Evolutionary conservation across 768 basidiomycete species (phyloP), one percentile per base, ranked within the genome.

Genomic region (Stropharia rugosoannulata): DNA sequence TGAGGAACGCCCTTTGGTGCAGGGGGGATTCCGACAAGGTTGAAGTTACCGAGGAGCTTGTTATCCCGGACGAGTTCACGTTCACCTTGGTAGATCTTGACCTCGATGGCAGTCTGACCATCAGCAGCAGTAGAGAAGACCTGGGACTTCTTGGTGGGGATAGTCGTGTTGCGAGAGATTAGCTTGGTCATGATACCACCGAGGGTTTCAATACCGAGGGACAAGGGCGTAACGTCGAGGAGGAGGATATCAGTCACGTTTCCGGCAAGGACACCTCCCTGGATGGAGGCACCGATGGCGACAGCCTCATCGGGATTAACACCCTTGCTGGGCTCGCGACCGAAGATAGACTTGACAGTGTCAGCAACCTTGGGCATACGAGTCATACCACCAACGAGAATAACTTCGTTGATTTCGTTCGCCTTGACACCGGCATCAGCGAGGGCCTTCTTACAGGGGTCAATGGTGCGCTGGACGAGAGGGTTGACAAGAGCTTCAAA

Each of bases 141-240:
- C 73, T 98, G 96, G 0, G 93, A 95, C 84, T 99, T 99, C 83
- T 99, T 99, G 63, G 96, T 98, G 4, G 97, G 97, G 74, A 98
- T 98, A 55, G 97, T 98, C 10, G 97, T 99, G 80, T 99, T 99
- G 57, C 97, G 90, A 68, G 81, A 89, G 75, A 99, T 99, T 42
- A 99, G 85, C 75, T 98, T 96, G 62, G 96, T 98, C 93, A 99
- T 98, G 75, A 99, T 98, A 68, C 97, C 97, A 62, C 97, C 95
- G 59, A 98, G 93, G 10, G 96, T 98, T 77, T 97, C 95, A 52
- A 94, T 76, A 85, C 92, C 93, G 62, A 99, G 90, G 1, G 96
- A 99, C 0, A 98, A 82, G 32, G 94, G 95, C n/a, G 94, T 96
- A 40, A 96, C 95, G 63, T 96, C 95, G 37, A 95, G 84, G 51